Conservation (phyloP, 2,329 filamentous ascomycete species). For the Pseudovirgaria hyperparasitica region DNA sequence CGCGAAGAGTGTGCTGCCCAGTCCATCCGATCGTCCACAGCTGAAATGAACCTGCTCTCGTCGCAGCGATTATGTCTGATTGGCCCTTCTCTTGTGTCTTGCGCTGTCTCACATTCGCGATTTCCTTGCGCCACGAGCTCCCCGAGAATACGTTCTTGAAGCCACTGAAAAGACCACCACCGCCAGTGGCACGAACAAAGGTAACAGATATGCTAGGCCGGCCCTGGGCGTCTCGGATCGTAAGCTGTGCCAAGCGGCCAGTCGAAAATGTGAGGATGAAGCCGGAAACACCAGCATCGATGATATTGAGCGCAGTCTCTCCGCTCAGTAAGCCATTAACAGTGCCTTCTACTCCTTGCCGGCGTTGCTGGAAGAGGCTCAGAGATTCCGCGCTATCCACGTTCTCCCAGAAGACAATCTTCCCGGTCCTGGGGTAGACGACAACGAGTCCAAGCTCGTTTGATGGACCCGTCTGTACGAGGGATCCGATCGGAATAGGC, state of each 20-base stretch:
- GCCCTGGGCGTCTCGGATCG: constrained; percentile 74
- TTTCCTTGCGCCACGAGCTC: constrained; percentile 58
- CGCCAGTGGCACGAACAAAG: constrained; percentile 49
- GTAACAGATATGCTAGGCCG: constrained; percentile 68
- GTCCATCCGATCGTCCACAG: constrained; percentile 83
- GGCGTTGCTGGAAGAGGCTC: constrained; percentile 69
- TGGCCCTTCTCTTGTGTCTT: constrained; percentile 63
- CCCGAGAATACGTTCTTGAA: constrained; percentile 64
- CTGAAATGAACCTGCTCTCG: constrained; percentile 64
- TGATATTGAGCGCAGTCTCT: constrained; percentile 64
- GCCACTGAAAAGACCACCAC: constrained; percentile 64
- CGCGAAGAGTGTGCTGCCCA: constrained; percentile 64
- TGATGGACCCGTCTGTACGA: constrained; percentile 67
- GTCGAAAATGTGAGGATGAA: constrained; percentile 77
- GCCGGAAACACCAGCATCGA: constrained; percentile 76
- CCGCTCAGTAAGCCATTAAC: constrained; percentile 64
- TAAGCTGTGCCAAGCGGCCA: constrained; percentile 77
- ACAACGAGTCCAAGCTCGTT: constrained; percentile 77
- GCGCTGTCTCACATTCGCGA: constrained; percentile 68
- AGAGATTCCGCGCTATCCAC: constrained; percentile 79
- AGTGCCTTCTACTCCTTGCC: constrained; percentile 62
- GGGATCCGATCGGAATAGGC: constrained; percentile 66
- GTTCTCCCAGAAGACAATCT: constrained; percentile 89
- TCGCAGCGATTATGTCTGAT: constrained; percentile 69
- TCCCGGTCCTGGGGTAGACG: constrained; percentile 71